phyloP scores from a whole-genome alignment of 2,329 filamentous ascomycete species.

The Botrytis fragariae region DNA sequence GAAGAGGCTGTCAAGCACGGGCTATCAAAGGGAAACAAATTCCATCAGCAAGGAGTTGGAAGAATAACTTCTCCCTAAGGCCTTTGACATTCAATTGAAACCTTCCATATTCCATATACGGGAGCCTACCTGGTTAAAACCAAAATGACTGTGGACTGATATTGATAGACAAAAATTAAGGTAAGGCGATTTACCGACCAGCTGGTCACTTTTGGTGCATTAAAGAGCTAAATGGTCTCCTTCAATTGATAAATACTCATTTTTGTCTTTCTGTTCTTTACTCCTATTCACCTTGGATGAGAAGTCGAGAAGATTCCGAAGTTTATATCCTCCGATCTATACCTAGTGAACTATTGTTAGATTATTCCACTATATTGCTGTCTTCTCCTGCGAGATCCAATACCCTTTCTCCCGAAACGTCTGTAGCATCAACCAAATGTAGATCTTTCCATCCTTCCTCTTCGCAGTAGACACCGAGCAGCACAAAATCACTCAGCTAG shows the following conservation, averaged over 20 bases:
- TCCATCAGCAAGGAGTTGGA: not conserved
- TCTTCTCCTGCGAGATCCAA: not conserved
- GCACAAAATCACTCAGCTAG: not conserved
- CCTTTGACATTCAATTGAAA: not conserved
- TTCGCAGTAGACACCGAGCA: not conserved
- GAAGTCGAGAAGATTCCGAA: not conserved
- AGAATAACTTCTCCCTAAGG: not conserved
- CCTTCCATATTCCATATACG: not conserved
- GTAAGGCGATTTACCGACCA: not conserved
- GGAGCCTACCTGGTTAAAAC: no score
- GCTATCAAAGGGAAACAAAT: rapidly evolving
- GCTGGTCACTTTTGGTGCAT: no score
- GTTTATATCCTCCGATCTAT: not conserved
- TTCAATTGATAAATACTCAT: not conserved
- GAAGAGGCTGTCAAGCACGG: no score
- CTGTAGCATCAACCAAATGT: not conserved
- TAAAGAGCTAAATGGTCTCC: not conserved
- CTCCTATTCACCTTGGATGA: not conserved
- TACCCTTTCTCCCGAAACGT: not conserved
- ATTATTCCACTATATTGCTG: not conserved
- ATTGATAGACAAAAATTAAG: not conserved
- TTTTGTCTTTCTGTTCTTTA: not conserved
- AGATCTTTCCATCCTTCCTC: not conserved
- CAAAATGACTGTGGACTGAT: not conserved
- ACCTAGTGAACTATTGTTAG: not conserved